Evolutionary conservation across 2,329 filamentous ascomycete genomes (phyloP), one percentile per base, ranked within the genome.

Genomic region (Apiospora pterosperma): DNA sequence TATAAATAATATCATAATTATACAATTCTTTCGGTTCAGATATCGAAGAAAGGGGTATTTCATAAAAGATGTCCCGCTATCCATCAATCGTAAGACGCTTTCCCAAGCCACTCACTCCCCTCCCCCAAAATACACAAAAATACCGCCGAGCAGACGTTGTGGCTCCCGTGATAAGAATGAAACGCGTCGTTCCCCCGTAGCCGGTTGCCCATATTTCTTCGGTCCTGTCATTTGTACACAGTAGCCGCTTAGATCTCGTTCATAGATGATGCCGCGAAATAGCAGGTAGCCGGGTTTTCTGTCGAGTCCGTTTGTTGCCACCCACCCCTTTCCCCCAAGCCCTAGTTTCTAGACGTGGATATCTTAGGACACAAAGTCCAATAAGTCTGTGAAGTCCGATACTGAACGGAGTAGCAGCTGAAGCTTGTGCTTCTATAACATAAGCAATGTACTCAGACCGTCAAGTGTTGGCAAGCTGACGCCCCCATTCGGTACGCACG

Each of bases 1-100:
- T 55, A 21, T 34, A 31, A 34, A n/a, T 34, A 34, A 31, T 34
- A 16, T 55, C 28, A 55, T 55, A 55, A 55, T 55, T 55, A 34
- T 55, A 55, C 48, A 55, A 34, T 34, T 55, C 48, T 34, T 55
- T 34, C 48, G 48, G 16, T n/a, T 55, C 19, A 55, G 28, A 55
- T 34, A 55, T 55, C 48, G 48, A 55, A 55, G 48, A 55, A 55
- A 55, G 48, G 48, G 48, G 48, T 55, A 55, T 55, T 55, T 55
- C 48, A 55, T 55, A 16, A 55, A 34, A 55, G 48, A 55, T 55
- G 28, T 55, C 48, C 48, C 48, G 48, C 48, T 55, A 55, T 55
- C 48, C 48, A 55, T 55, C 28, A 55, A 55, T 55, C 48, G 28
- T 55, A 21, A 55, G n/a, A 55, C 48, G 48, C 48, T 34, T 48